Evolutionary conservation across 306 rosid genomes (phyloP).

Genomic region (Cucurbita moschata): DNA sequence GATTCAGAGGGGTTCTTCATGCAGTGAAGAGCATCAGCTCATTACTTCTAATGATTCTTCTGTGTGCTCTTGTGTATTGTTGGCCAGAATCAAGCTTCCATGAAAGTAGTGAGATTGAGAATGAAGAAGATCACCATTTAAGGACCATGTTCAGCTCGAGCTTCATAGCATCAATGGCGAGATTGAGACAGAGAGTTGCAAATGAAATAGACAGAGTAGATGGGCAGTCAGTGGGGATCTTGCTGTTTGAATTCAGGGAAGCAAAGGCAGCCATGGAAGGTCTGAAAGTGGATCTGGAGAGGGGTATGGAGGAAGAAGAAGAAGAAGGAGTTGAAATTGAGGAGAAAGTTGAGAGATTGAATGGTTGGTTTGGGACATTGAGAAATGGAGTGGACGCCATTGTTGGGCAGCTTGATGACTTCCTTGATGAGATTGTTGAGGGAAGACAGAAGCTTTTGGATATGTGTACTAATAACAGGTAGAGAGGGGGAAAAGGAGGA

Average conservation of each 20-base stretch:
- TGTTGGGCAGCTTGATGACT: conserved; percentile 70
- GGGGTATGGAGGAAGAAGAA: conserved; percentile 13
- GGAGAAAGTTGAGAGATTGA: conserved; percentile 26
- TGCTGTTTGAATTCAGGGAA: conserved; percentile 45
- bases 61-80: conserved; percentile 43
- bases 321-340: neutral
- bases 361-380: conserved; percentile 45
- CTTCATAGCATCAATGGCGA: conserved; percentile 40
- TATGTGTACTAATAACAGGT: conserved; percentile 48
- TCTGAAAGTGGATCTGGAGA: conserved; percentile 41
- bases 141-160: conserved; percentile 33
- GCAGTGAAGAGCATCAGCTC: conserved; percentile 68
- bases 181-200: conserved; percentile 46
- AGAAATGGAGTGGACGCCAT: conserved; percentile 56
- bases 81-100: conserved; percentile 49
- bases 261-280: conserved; percentile 50
- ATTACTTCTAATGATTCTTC: conserved; percentile 48
- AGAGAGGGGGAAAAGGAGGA: conserved; percentile 13
- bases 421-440: conserved; percentile 80
- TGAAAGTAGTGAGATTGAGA: conserved; percentile 4
- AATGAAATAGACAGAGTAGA: conserved; percentile 40
- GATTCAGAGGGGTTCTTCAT: conserved; percentile 66
- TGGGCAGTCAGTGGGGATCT: conserved; percentile 39
- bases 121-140: conserved; percentile 9
- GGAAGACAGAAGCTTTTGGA: conserved; percentile 87